Conservation (phyloP, 345 rosid genomes). For the thale cress (Arabidopsis thaliana) region TAIR10.1 NC_003070.9:584001-584500, state of each 20-base stretch:
- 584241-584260: slow-evolving; percentile 38
- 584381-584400: slow-evolving; percentile 49
- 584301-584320: slow-evolving; percentile 2
- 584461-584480: slow-evolving; percentile 82
- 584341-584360: neutral
- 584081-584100: neutral
- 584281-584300: slow-evolving; percentile 1
- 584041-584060: slow-evolving; percentile 16
- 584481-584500: slow-evolving; percentile 88
- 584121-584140: slow-evolving; percentile 48
- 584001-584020: neutral
- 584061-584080: neutral
- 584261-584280: neutral
- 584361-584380: neutral
- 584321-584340: neutral
- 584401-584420: slow-evolving; percentile 69
- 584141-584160: slow-evolving; percentile 47
- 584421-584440: slow-evolving; percentile 65
- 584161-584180: slow-evolving; percentile 28
- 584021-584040: neutral
- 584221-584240: slow-evolving; percentile 17
- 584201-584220: slow-evolving; percentile 13
- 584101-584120: neutral
- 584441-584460: slow-evolving; percentile 72
- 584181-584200: slow-evolving; percentile 14